These are phyloP conservation scores for Hypomyces perniciosus DNA, from an alignment of 2,329 filamentous ascomycete species.

Conservation along the genomic window DNA sequence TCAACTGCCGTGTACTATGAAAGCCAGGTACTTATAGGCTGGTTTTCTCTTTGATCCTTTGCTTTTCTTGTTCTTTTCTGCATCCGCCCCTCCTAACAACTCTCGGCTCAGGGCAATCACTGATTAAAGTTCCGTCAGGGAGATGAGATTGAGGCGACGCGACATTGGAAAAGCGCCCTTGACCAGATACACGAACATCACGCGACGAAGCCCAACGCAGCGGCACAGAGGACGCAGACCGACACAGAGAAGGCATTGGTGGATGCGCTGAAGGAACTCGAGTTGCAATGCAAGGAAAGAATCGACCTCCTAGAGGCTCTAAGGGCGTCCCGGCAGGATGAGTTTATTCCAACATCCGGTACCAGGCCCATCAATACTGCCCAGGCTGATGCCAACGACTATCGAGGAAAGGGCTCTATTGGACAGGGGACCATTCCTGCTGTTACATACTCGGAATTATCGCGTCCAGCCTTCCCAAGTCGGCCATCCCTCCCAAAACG, in stretches of 20 bases:
- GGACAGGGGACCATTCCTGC: constrained; percentile 77
- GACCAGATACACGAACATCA: constrained; percentile 85
- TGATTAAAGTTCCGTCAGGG: constrained; percentile 47
- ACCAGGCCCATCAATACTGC: constrained; percentile 18
- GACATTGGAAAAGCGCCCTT: constrained; percentile 84
- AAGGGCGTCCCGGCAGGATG: constrained; percentile 53
- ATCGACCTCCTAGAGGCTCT: constrained; percentile 83
- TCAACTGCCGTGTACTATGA: constrained; percentile 97
- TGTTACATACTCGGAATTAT: constrained; percentile 73
- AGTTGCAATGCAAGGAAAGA: constrained; percentile 87
- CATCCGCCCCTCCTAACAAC: neutral
- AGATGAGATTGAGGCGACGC: constrained; percentile 83
- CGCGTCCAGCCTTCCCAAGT: constrained; percentile 56
- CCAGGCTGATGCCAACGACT: constrained; percentile 19
- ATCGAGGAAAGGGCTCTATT: constrained; percentile 54
- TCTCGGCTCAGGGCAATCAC: neutral
- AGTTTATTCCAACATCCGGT: constrained; percentile 1
- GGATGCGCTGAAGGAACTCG: constrained; percentile 48
- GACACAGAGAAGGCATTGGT: constrained; percentile 80
- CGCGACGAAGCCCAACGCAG: constrained; percentile 62
- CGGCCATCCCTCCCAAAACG: constrained; percentile 52
- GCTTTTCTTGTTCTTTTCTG: constrained; percentile 15
- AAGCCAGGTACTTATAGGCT: constrained; percentile 58
- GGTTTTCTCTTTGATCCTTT: neutral
- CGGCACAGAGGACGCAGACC: constrained; percentile 60